Evolutionary conservation across 306 rosid genomes (phyloP), one percentile per base, ranked within the genome.

Genomic region (Dryas drummondii): DNA sequence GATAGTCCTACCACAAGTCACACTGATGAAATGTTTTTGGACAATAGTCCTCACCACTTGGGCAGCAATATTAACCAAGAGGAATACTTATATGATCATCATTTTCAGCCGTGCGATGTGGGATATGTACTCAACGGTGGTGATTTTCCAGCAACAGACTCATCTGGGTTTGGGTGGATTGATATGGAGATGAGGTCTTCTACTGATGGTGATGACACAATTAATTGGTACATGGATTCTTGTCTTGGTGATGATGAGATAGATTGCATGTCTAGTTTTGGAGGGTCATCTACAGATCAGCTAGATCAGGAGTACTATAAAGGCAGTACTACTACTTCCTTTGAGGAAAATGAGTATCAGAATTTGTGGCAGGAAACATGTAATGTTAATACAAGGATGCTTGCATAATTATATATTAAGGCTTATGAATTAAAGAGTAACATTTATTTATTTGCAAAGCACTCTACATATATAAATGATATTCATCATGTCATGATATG

Each of bases 291-390:
- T 32, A 32, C 37, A 32, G 37, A 32, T 32, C 37, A 32, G 37
- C 2, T 2, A 32, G 37, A 32, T 32, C 37, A 32, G 37, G 37
- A 53, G 74, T 27, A 37, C 63, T 19, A 10, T 26, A 27, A 12
- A 4, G 0, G 41, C 63, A 58, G 19, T 22, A 26, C 14, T 32
- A 53, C 74, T 16, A 46, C 53, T 71, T 53, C 66, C 15, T 56
- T 46, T 71, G 66, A 71, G 22, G 74, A 41, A 54, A 48, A 53
- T 9, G 63, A 40, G 27, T n/a, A 56, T 58, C 75, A 55, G 14
- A 71, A 56, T 42, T 50, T 71, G 66, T 56, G 75, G 75, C 66
- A 71, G 65, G 75, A 71, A 56, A 45, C 66, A 17, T 71, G 68
- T 42, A 42, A 61, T 61, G n/a, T 32, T 6, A 37, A 44, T 44